phyloP scores from a whole-genome alignment of 495 filamentous ascomycete species.

The Wilcoxina mikolae region DNA sequence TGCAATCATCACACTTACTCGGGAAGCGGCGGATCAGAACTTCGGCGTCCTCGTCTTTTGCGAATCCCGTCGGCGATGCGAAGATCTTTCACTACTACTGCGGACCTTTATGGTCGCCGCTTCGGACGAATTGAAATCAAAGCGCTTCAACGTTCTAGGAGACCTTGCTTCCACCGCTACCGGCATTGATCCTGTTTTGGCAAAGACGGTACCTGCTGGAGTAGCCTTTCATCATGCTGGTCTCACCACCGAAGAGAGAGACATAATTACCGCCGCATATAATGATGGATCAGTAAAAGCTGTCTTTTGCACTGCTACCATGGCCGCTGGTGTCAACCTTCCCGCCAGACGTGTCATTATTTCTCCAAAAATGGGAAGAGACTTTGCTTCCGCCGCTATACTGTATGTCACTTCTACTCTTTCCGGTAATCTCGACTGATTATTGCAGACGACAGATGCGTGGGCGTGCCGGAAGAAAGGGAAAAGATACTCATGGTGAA shows the following conservation, averaged over 20 bases:
- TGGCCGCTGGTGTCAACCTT: conserved; percentile 74
- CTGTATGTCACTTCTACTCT: too few relatives aligned
- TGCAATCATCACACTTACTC: conserved; percentile 51
- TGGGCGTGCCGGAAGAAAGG: conserved; percentile 67
- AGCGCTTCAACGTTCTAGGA: conserved; percentile 48
- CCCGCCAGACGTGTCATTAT: conserved; percentile 65
- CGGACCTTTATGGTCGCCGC: conserved; percentile 56
- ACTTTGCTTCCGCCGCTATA: conserved; percentile 63
- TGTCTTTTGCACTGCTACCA: conserved; percentile 66
- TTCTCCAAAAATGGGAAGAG: conserved; percentile 62
- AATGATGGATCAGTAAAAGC: conserved; percentile 55
- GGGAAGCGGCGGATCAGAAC: conserved; percentile 49
- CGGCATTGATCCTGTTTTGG: conserved; percentile 53
- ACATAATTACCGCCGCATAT: conserved; percentile 58
- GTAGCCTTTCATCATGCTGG: conserved; percentile 63
- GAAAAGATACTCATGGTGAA: conserved; percentile 67
- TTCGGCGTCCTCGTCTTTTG: conserved; percentile 68
- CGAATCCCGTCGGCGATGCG: conserved; percentile 41
- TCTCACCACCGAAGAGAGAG: conserved; percentile 65
- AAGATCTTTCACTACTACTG: conserved; percentile 30
- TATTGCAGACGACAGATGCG: conserved; percentile 82
- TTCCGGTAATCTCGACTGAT: too few relatives aligned
- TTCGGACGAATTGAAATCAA: conserved; percentile 32
- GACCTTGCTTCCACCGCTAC: conserved; percentile 52
- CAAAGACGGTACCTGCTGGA: conserved; percentile 48